Percentiles rank a stretch among this genome's conserved stretches.
phyloP scores from a whole-genome alignment of 257 asterid genomes.

The Gentiana macrophylla region DNA sequence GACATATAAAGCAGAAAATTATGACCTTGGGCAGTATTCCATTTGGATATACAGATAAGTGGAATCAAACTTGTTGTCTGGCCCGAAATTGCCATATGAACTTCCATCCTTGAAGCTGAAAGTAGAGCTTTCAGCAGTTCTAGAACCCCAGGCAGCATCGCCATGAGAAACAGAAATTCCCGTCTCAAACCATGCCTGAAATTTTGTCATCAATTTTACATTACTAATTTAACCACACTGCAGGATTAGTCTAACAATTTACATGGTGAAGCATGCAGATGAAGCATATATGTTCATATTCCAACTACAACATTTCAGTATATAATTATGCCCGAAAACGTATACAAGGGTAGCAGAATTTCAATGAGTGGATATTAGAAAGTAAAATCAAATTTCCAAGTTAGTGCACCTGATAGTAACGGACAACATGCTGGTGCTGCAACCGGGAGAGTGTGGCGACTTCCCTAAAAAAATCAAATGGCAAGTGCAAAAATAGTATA shows the following conservation, averaged over 20 bases:
- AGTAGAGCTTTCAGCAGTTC: slow-evolving; percentile 56
- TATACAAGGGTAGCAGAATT: too few relatives aligned
- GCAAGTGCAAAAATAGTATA: background rate
- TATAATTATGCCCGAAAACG: too few relatives aligned
- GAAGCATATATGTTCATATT: too few relatives aligned
- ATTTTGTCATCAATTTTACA: slow-evolving; percentile 10
- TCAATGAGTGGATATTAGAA: slow-evolving; percentile 2
- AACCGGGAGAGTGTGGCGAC: slow-evolving; percentile 90
- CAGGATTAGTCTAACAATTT: background rate
- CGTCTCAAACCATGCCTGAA: slow-evolving; percentile 97
- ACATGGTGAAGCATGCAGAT: background rate
- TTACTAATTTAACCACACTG: background rate
- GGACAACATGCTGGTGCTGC: slow-evolving; percentile 97
- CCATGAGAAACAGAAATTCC: slow-evolving; percentile 54
- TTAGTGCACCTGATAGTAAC: slow-evolving; percentile 78
- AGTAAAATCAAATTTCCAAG: slow-evolving; percentile 6
- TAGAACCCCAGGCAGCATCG: slow-evolving; percentile 49
- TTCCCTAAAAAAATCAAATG: slow-evolving; percentile 39
- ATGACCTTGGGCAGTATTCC: slow-evolving; percentile 97
- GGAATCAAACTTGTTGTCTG: slow-evolving; percentile 56
- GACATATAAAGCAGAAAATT: slow-evolving; percentile 6
- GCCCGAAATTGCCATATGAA: slow-evolving; percentile 43
- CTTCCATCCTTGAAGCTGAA: slow-evolving; percentile 51
- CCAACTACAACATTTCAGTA: too few relatives aligned
- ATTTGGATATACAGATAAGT: slow-evolving; percentile 92